Percentiles rank a stretch among this genome's conserved stretches.
Conservation (phyloP, 306 rosid species). For the Citrullus colocynthis region DNA sequence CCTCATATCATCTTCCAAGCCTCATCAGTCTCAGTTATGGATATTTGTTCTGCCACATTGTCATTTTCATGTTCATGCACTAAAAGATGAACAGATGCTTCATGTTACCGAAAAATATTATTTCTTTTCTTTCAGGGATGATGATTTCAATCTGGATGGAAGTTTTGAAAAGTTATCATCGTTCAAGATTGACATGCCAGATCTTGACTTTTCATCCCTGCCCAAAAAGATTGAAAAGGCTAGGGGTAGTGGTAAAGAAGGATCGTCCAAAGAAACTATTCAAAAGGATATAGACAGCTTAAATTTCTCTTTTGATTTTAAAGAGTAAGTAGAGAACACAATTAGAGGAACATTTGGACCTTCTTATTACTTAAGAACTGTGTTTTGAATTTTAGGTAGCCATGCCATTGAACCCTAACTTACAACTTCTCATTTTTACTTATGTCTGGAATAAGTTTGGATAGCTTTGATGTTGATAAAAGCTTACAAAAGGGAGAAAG, state of each 20-base stretch:
- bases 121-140: constrained; percentile 44
- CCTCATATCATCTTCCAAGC: neutral
- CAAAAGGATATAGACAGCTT: constrained; percentile 37
- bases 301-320: constrained; percentile 68
- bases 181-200: constrained; percentile 82
- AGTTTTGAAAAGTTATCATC: constrained; percentile 64
- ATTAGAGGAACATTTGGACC: constrained; percentile 6
- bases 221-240: constrained; percentile 41
- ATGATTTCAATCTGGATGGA: constrained; percentile 69
- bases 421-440: constrained; percentile 8
- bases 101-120: neutral
- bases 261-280: constrained; percentile 32
- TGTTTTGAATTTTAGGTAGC: neutral
- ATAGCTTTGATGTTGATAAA: constrained; percentile 49
- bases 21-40: neutral
- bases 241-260: constrained; percentile 34
- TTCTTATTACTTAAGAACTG: constrained; percentile 8
- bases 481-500: constrained; percentile 24
- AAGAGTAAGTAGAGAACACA: constrained; percentile 43
- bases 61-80: neutral
- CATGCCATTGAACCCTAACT: neutral
- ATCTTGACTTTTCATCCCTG: constrained; percentile 58
- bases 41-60: neutral
- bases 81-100: constrained; percentile 5
- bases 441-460: constrained; percentile 32